Conservation (phyloP, 2,329 filamentous ascomycete genomes). For the Trichoderma arundinaceum region DNA sequence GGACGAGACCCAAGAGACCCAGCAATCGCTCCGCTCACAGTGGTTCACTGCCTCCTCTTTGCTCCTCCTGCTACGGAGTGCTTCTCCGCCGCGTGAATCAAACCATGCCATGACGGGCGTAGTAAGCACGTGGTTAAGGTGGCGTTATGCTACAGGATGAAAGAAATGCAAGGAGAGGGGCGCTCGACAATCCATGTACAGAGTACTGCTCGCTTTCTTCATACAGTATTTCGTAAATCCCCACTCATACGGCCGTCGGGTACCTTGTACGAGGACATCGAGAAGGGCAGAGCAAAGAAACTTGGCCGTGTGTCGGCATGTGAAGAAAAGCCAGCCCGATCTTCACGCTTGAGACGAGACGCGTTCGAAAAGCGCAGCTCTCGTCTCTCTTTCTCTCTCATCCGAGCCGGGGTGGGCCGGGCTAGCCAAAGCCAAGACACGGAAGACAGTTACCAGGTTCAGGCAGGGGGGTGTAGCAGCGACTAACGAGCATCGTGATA, state of each 20-base stretch:
- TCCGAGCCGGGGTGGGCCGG: constrained; percentile 14
- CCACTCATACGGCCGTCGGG: too few relatives aligned
- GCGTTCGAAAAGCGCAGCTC: constrained; percentile 20
- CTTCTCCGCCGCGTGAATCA: constrained; percentile 22
- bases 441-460: constrained; percentile 19
- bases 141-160: constrained; percentile 25
- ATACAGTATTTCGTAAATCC: background rate
- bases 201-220: background rate
- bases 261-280: background rate
- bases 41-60: constrained; percentile 16
- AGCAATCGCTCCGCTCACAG: constrained; percentile 17
- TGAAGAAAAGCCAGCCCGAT: constrained; percentile 26
- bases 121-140: constrained; percentile 31
- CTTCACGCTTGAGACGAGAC: constrained; percentile 22
- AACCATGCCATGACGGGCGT: constrained; percentile 26
- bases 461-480: constrained; percentile 8
- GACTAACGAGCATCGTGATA: constrained; percentile 17
- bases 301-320: too few relatives aligned
- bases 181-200: background rate
- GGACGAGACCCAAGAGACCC: constrained; percentile 22
- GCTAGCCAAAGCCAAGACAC: constrained; percentile 27
- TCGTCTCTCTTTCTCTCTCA: background rate
- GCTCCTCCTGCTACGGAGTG: constrained; percentile 17
- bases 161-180: background rate
- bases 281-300: background rate